phyloP scores from a whole-genome alignment of 441 rosid species.

The Omphalea diandra region DNA sequence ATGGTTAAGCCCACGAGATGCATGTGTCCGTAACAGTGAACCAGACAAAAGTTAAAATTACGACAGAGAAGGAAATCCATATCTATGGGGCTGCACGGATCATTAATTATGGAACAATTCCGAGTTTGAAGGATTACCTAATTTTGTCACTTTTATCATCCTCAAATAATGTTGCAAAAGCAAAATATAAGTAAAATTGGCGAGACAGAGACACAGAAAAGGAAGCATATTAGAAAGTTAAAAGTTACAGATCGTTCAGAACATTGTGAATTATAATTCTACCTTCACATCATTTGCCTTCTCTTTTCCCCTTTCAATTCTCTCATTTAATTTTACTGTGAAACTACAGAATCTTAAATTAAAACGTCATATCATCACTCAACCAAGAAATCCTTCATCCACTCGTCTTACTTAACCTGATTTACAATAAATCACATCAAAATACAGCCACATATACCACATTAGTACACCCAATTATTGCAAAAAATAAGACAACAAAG shows the following conservation, averaged over 20 bases:
- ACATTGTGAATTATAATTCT: not conserved
- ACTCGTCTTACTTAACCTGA: not conserved
- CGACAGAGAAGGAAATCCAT: not conserved
- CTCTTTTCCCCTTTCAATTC: not conserved
- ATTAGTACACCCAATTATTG: not conserved
- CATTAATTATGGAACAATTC: not conserved
- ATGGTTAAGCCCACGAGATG: not conserved
- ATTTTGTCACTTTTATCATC: conserved; percentile 9
- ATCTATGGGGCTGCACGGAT: too few species aligned
- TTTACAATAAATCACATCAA: not conserved
- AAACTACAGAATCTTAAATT: not conserved
- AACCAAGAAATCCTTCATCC: not conserved
- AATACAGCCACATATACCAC: not conserved
- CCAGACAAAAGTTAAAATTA: not conserved
- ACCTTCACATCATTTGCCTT: not conserved
- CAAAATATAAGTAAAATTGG: not conserved
- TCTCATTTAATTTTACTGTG: not conserved
- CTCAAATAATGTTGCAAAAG: not conserved
- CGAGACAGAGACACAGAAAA: not conserved
- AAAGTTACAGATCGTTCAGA: not conserved
- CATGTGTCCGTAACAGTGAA: not conserved
- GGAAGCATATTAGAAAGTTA: not conserved
- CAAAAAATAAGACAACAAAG: not conserved
- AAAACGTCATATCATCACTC: conserved; percentile 1
- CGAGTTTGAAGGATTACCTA: not conserved